A percentile compares a stretch with the other conserved stretches of the same genome.
Evolutionary conservation across 23 red algal species (phyloP).

Genomic region (Gracilariopsis chorda): DNA sequence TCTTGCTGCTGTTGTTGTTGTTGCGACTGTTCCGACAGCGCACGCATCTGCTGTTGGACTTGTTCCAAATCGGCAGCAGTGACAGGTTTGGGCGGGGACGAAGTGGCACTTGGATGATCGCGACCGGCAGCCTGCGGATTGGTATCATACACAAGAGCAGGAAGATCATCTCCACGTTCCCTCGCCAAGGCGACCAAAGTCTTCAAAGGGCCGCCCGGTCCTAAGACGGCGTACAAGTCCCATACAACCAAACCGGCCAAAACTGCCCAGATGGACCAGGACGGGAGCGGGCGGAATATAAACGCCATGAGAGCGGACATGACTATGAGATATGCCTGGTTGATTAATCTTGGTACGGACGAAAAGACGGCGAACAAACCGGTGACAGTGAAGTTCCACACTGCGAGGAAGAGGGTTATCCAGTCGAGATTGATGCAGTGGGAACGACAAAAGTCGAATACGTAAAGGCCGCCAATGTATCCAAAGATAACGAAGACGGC

Average conservation of each 20-base stretch:
- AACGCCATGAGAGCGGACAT: conserved; percentile 74
- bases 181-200: conserved; percentile 55
- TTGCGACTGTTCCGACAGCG: not conserved
- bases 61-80: not conserved
- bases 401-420: conserved; percentile 55
- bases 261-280: conserved; percentile 63
- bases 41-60: not conserved
- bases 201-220: conserved; percentile 66
- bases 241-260: conserved; percentile 72
- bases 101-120: not conserved
- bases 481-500: conserved; percentile 67
- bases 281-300: conserved; percentile 74
- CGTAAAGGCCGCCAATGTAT: conserved; percentile 69
- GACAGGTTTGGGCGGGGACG: not conserved
- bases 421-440: conserved; percentile 81
- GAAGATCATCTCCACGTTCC: conserved; percentile 71
- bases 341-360: conserved; percentile 58
- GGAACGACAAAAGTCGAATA: conserved; percentile 75
- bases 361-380: conserved; percentile 84
- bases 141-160: conserved; percentile 91
- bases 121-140: conserved; percentile 61
- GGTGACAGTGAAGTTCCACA: conserved; percentile 73
- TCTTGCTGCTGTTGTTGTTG: too few species aligned
- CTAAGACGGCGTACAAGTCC: conserved; percentile 87
- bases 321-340: conserved; percentile 80